Base-by-base conservation (phyloP, 1,284 basidiomycete species). In the Rhizopogon hawkerae region DNA sequence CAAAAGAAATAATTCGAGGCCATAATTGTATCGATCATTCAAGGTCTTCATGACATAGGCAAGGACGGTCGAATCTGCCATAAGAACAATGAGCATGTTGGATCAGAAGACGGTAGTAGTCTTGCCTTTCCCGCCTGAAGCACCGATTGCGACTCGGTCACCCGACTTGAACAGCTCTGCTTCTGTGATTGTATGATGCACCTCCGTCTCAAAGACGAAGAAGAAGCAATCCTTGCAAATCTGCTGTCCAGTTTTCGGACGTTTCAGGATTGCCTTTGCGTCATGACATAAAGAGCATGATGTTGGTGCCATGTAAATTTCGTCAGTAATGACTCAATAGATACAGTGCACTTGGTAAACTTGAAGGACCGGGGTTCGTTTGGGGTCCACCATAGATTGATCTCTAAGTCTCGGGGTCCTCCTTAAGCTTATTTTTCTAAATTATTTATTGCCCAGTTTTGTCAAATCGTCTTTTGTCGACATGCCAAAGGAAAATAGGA, bases 141-240 rank as follows among this genome's bases (percentile, higher is more conserved):
- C 95, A 39, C 95, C 95, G 54, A 99, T 98, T 21, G 95, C 96
- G 34, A 99, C 93, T 54, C 81, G 77, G 69, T 99, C 93, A 31
- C 95, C 93, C n/a, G 79, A 76, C 60, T 81, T 81, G 73, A 99
- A 99, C 10, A 98, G 76, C 34, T 78, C 71, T 0, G 87, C 79
- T 56, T 85, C 76, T 2, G 73, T 79, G 61, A 98, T 97, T 0
- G 96, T 98, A 64, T 95, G 87, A 70, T 99, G 96, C 33, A 99
- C 86, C 67, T 99, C 95, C 0, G 92, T 95, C 73, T 99, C 95
- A 59, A 99, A 99, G 35, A 98, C 92, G 60, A 84, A 82, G 73
- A 92, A 99, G 70, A 97, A 97, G 64, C 93, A 97, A 44, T 88
- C 83, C 66, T 86, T 88, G 76, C 94, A 98, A 57, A 97, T 93